Conservation (phyloP, 2,329 filamentous ascomycete genomes). For the Cladophialophora carrionii region DNA sequence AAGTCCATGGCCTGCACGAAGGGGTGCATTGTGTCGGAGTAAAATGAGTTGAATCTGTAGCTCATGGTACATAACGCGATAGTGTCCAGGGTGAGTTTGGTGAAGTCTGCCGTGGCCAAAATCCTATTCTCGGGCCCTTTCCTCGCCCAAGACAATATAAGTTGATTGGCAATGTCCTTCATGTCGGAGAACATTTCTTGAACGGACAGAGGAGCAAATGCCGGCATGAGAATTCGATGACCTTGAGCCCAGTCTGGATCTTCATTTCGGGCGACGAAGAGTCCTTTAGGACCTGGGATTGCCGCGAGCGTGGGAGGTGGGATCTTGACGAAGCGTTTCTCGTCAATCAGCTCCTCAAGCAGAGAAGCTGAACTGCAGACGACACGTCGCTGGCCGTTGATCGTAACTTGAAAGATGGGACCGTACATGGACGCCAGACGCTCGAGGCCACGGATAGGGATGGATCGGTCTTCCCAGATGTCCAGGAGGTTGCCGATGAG, state of each 20-base stretch:
- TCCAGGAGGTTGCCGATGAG: constrained; percentile 29
- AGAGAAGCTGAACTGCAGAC: constrained; percentile 59
- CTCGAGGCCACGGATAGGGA: constrained; percentile 19
- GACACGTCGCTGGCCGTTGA: constrained; percentile 55
- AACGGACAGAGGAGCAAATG: constrained; percentile 33
- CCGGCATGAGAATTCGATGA: constrained; percentile 34
- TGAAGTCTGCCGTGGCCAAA: constrained; percentile 67
- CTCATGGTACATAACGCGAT: constrained; percentile 61
- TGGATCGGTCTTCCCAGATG: constrained; percentile 25
- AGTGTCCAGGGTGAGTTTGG: constrained; percentile 41
- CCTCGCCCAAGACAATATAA: constrained; percentile 49
- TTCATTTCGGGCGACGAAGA: constrained; percentile 61
- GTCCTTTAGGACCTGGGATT: constrained; percentile 64
- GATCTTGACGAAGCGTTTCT: constrained; percentile 66
- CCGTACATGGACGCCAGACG: constrained; percentile 43
- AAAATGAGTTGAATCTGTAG: constrained; percentile 76
- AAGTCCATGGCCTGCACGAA: constrained; percentile 69
- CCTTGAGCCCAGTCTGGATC: constrained; percentile 41
- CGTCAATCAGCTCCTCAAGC: constrained; percentile 66
- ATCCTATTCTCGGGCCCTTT: constrained; percentile 62
- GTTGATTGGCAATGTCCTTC: constrained; percentile 47
- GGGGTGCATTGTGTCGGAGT: constrained; percentile 68
- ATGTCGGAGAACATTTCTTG: constrained; percentile 39
- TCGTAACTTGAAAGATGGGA: constrained; percentile 61
- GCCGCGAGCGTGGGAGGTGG: constrained; percentile 56